These are phyloP conservation scores for Ampelomyces quisqualis DNA, from an alignment of 2,329 filamentous ascomycete species.

Conservation along the genomic window DNA sequence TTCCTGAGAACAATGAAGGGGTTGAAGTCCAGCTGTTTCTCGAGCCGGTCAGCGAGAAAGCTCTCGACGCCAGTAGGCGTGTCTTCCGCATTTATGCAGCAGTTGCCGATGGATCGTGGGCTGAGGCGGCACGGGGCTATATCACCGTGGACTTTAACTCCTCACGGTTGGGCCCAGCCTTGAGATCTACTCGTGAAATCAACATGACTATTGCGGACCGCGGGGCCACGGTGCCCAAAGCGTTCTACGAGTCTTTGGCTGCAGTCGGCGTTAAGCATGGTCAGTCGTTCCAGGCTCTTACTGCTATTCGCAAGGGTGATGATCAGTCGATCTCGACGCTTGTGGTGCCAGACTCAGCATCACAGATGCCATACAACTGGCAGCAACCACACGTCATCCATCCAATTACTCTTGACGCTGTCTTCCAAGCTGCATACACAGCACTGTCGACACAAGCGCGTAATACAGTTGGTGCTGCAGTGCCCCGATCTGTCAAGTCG, in stretches of 20 bases:
- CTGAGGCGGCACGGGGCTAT: constrained; percentile 2
- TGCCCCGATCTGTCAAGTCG: constrained; percentile 13
- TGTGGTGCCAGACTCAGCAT: background rate
- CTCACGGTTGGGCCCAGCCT: too few relatives aligned
- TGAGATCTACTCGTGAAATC: too few relatives aligned
- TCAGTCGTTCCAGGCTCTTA: constrained; percentile 13
- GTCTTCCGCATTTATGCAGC: constrained; percentile 6
- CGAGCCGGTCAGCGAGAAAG: constrained; percentile 3
- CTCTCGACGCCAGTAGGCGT: constrained; percentile 3
- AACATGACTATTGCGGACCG: background rate
- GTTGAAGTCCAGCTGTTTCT: constrained; percentile 13
- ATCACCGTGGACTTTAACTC: constrained; percentile 1
- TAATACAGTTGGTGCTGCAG: too few relatives aligned
- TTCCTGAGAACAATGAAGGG: constrained; percentile 16
- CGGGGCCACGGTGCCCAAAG: constrained; percentile 24
- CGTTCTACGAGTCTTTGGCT: constrained; percentile 46
- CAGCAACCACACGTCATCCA: constrained; percentile 10
- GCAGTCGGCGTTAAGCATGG: constrained; percentile 12
- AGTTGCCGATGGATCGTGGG: constrained; percentile 3
- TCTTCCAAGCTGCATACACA: constrained; percentile 8
- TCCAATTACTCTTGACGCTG: constrained; percentile 12
- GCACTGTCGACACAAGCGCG: constrained; percentile 5
- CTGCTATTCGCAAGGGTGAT: background rate
- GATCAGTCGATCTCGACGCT: constrained; percentile 2
- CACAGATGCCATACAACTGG: background rate